Base-by-base conservation (phyloP, 1,284 basidiomycete genomes). In the Sutorius eximius region DNA sequence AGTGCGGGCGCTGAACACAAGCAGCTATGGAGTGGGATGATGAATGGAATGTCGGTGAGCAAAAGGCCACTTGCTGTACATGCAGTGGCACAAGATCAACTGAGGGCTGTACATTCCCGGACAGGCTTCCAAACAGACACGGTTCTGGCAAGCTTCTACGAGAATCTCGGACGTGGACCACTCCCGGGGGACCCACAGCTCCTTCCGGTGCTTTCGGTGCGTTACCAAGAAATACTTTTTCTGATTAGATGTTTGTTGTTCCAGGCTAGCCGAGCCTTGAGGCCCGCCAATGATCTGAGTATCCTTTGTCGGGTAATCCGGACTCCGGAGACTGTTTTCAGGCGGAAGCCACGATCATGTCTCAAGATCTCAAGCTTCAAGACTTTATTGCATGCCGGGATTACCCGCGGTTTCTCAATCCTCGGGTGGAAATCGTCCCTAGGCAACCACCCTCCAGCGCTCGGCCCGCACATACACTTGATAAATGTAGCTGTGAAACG, bases 41-140 rank as follows among this genome's bases (percentile, higher is more conserved):
- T 49, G 49, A 49, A 34, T 45, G 45, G 16, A n/a, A 3, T 40
- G 30, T 27, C 24, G 24, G 22, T 44, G 24, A 29, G 51, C 12
- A 18, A 37, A 24, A 33, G 22, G 6, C 8, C 1, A 34, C n/a
- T 55, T 66, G 59, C 63, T 66, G 61, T 62, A 44, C 12, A 49
- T 33, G 51, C 47, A 16, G 45, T 45, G 57, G 5, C 30, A 22
- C 8, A n/a, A 5, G 10, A 36, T 46, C 34, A 12, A 34, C 9
- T 16, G 24, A 30, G 51, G 57, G 58, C 58, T 60, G 55, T 60
- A 60, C 44, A 22, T 18, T 32, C 16, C 36, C 5, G 0, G 18
- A 13, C 7, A 37, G 16, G 7, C 16, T n/a, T 13, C 22, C 36
- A 51, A 15, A 40, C 15, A 12, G 6, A n/a, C 40, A 24, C 40